Base-by-base conservation (phyloP, 495 filamentous ascomycete genomes). In the Trichoderma erinaceum region DNA sequence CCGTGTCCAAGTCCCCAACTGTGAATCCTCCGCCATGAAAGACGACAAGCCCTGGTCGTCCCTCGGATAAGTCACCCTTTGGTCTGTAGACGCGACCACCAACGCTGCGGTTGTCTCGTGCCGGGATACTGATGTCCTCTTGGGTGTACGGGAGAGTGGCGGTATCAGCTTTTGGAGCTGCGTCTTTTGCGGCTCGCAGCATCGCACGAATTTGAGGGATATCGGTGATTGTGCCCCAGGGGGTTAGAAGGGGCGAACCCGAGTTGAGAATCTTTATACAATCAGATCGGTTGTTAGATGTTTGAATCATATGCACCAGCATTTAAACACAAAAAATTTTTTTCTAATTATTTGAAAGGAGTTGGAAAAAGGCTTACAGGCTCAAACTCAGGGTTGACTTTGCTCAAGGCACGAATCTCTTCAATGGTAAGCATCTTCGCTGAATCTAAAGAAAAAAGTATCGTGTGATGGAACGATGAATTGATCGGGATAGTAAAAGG, bases 1-100 rank as follows among this genome's bases (percentile, higher is more conserved):
- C 71, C 10, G 69, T 52, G 4, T 78, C 72, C 7, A 76, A 63
- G 58, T 75, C 71, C 8, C 82, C 81, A n/a, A 80, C 65, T 43
- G 73, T 66, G 52, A 75, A 83, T 18, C 75, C 82, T 4, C 82
- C 82, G 8, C 82, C 82, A 71, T 77, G 80, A 43, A 75, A 73
- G 7, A 80, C 69, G 6, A 81, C 71, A 15, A 82, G 72, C 2
- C 79, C 66, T 1, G 81, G 81, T 66, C 72, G 74, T 4, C 73
- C 75, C 41, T 48, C 68, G 10, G 64, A 25, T 16, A 73, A 65
- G 18, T 25, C 50, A 11, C n/a, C 50, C n/a, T 58, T 41, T 0
- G 76, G 79, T 56, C 73, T 74, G 71, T 73, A 68, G 21, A 80
- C 69, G 43, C 74, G 75, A 11, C 78, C 72, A 6, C 70, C 64